Evolutionary conservation across 768 basidiomycete genomes (phyloP).

Genomic region (Mycena olivaceomarginata): DNA sequence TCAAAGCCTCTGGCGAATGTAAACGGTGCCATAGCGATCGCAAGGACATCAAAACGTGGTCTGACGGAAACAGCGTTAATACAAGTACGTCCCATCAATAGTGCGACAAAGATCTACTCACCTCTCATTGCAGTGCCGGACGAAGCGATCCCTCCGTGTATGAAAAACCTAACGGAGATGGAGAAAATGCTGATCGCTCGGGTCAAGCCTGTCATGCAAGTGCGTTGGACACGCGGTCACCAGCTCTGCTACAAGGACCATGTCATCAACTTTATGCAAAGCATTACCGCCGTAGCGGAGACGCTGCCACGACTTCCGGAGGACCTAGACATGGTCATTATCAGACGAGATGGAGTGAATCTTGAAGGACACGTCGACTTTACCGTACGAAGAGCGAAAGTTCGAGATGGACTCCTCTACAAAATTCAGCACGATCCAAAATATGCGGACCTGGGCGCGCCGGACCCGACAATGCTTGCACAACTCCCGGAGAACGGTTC

Average conservation of each 20-base stretch:
- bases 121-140: not conserved
- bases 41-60: conserved; percentile 2
- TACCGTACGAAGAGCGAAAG: conserved; percentile 23
- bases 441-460: conserved; percentile 20
- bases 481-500: conserved; percentile 36
- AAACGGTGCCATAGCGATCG: not conserved
- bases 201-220: conserved; percentile 40
- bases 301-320: conserved; percentile 34
- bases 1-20: not conserved
- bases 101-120: not conserved
- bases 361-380: conserved; percentile 1
- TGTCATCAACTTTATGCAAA: conserved; percentile 34
- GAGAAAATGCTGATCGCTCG: conserved; percentile 39
- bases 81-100: not conserved
- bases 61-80: conserved; percentile 19
- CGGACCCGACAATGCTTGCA: conserved; percentile 13
- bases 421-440: conserved; percentile 36
- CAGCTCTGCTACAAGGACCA: conserved; percentile 41
- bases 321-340: conserved; percentile 38
- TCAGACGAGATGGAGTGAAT: conserved; percentile 26
- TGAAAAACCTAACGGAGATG: conserved; percentile 35
- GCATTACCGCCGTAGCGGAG: conserved; percentile 21
- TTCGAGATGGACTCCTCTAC: conserved; percentile 25
- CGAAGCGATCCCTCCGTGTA: not conserved
- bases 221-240: conserved; percentile 34